Conservation (phyloP, 305 asterid genomes). For the Fraxinus albicans region DNA sequence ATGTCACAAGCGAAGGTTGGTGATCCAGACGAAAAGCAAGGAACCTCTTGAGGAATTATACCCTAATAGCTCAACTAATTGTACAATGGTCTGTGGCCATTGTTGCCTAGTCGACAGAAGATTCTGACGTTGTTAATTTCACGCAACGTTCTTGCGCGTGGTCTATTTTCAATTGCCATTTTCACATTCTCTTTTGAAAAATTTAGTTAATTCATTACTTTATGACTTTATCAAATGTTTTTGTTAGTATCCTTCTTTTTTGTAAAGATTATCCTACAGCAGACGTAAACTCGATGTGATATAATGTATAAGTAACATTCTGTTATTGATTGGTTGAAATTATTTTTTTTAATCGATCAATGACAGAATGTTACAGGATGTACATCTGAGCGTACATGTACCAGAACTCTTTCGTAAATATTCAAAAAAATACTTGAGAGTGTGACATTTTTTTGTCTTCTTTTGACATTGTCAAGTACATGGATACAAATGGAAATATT, state of each 20-base stretch:
- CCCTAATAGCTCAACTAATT: neutral
- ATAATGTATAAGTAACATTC: no score
- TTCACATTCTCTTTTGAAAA: neutral
- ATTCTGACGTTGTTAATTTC: constrained; percentile 5
- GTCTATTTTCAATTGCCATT: neutral
- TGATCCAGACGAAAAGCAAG: neutral
- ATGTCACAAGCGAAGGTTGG: neutral
- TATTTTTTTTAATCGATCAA: no score
- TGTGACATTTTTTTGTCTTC: neutral
- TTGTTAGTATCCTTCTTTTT: neutral
- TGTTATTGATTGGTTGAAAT: no score
- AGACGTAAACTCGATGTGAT: no score
- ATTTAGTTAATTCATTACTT: neutral
- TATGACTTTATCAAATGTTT: no score
- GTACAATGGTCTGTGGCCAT: neutral
- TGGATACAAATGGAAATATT: neutral
- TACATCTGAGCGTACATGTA: no score
- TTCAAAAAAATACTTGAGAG: neutral
- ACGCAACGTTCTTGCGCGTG: neutral
- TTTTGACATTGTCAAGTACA: neutral
- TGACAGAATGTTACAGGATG: no score
- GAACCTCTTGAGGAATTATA: neutral
- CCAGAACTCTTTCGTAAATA: neutral
- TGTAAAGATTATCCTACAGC: no score
- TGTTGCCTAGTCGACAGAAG: constrained; percentile 21